Evolutionary conservation across 192 early-diverging fungal genomes (phyloP).

Genomic region (Cladochytrium replicatum): DNA sequence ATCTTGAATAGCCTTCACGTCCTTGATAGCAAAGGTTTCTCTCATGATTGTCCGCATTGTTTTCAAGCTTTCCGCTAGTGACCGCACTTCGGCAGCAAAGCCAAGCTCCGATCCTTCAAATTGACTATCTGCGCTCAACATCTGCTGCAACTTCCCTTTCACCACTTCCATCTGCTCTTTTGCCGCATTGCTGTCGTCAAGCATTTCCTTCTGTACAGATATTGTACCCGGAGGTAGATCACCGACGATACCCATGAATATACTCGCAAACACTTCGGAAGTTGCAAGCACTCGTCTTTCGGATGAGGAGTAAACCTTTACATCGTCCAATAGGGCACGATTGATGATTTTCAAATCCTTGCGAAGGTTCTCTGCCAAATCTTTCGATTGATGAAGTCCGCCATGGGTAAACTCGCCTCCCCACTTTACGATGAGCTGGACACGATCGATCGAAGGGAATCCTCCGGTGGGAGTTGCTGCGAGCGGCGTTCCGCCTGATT

Average conservation of each 20-base stretch:
- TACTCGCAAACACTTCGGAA: conserved; percentile 52
- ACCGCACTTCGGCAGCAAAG: conserved; percentile 4
- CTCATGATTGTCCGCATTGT: conserved; percentile 63
- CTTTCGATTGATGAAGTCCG: conserved; percentile 77
- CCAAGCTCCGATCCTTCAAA: conserved; percentile 4
- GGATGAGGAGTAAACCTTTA: conserved; percentile 73
- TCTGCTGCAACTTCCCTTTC: conserved; percentile 62
- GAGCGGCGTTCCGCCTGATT: conserved; percentile 17
- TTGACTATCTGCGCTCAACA: conserved; percentile 54
- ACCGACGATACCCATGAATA: conserved; percentile 51
- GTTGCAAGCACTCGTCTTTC: conserved; percentile 86
- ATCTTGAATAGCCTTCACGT: conserved; percentile 51
- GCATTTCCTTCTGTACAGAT: conserved; percentile 73
- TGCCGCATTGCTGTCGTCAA: conserved; percentile 90
- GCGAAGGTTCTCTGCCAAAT: conserved; percentile 83
- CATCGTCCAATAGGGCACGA: conserved; percentile 72
- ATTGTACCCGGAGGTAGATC: conserved; percentile 54
- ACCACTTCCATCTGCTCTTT: conserved; percentile 89
- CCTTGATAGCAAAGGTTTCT: conserved; percentile 56
- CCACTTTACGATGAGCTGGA: conserved; percentile 95
- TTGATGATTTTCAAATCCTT: conserved; percentile 89
- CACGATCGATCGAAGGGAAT: conserved; percentile 40
- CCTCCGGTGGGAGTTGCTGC: conserved; percentile 8
- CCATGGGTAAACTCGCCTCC: conserved; percentile 88
- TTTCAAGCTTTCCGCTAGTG: conserved; percentile 35